Evolutionary conservation across 345 rosid genomes (phyloP), one percentile per base, ranked within the genome.

Genomic region (Adansonia digitata): DNA sequence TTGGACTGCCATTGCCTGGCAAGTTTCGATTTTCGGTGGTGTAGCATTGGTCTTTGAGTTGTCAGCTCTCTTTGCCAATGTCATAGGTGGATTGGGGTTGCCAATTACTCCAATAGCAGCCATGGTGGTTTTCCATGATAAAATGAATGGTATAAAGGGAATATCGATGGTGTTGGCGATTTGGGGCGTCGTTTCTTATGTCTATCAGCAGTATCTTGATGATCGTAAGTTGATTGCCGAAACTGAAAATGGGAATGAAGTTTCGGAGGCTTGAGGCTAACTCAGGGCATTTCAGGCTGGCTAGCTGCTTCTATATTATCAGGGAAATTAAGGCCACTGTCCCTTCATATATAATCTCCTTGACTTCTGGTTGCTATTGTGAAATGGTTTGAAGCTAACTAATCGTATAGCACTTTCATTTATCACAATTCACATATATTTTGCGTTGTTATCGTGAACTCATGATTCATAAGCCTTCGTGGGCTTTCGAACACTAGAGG

Each of bases 151-250:
- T 2, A 35, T 84, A 0, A 91, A 91, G 80, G 86, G 49, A 27
- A 77, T 89, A 48, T 76, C 92, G 9, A 83, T 88, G 87, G 77
- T 82, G 57, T 72, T 89, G 75, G 90, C 90, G 15, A 12, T 85
- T 0, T 86, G 91, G 88, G 92, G 91, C 0, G 85, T 89, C 42
- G 3, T 84, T 69, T 88, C 89, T 0, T 91, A 78, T 29, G 82
- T 80, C 3, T 91, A 85, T 77, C 97, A 89, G 78, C 90, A 89
- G 3, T 84, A 89, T 73, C 79, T 87, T 0, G 93, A 88, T 37
- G 86, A 79, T 7, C 18, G 15, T 7, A 10, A 34, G 40, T 5
- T 40, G 11, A 65, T 22, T 22, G 34, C 7, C 6, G 49, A 64
- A n/a, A 39, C 18, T 35, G n/a, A n/a, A 62, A 34, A 2, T 2